These are phyloP conservation scores for Prunella vulgaris DNA, from an alignment of 257 asterid genomes.

Conservation along the genomic window DNA sequence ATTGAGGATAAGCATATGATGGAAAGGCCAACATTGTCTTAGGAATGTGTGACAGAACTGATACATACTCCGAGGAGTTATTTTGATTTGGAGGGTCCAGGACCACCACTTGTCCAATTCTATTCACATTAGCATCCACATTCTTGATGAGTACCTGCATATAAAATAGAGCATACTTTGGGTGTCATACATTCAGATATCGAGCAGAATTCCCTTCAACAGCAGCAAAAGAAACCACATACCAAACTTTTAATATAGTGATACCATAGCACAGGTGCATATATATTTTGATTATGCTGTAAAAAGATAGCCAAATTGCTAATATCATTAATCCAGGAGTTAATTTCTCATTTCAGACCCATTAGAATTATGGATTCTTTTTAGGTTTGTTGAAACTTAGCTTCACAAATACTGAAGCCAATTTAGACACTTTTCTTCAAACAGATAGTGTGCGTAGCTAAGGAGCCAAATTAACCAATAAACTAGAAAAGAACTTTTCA, in stretches of 20 bases:
- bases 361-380: background rate
- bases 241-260: background rate
- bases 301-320: background rate
- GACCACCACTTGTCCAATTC: conserved; percentile 77
- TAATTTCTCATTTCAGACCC: background rate
- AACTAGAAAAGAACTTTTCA: background rate
- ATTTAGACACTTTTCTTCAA: background rate
- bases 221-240: background rate
- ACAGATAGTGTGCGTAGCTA: background rate
- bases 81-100: conserved; percentile 64
- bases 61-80: conserved; percentile 16
- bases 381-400: no score
- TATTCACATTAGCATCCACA: conserved; percentile 41
- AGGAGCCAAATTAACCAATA: background rate
- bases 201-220: background rate
- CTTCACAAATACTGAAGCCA: background rate
- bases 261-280: background rate
- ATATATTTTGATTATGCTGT: background rate
- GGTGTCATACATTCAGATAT: conserved; percentile 1
- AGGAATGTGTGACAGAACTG: conserved; percentile 27
- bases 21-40: conserved; percentile 56
- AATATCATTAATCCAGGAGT: background rate
- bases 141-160: conserved; percentile 63
- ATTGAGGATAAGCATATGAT: conserved; percentile 42
- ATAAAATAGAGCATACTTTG: background rate